phyloP scores from a whole-genome alignment of 2,329 filamentous ascomycete species.

The Pseudocercospora fijiensis region DNA sequence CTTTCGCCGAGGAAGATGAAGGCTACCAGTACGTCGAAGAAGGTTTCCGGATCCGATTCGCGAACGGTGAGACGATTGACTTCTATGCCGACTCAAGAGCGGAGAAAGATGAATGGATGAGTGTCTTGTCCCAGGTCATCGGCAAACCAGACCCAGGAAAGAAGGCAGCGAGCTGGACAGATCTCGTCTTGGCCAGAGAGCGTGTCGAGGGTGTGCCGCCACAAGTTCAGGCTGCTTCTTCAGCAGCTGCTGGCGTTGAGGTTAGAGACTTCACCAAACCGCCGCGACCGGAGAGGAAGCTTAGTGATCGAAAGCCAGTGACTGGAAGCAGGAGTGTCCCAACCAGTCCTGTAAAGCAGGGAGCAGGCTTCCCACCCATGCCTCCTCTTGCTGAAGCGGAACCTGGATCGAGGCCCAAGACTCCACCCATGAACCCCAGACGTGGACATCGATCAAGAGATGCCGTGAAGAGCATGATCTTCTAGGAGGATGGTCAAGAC shows the following conservation, averaged over 20 bases:
- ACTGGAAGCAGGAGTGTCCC: slow-evolving; percentile 28
- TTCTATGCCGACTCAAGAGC: slow-evolving; percentile 89
- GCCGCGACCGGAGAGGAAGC: slow-evolving; percentile 21
- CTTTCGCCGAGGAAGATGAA: slow-evolving; percentile 96
- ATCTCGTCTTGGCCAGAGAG: slow-evolving; percentile 56
- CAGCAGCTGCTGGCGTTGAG: slow-evolving; percentile 12
- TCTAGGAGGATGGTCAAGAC: slow-evolving; percentile 26
- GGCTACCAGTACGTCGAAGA: slow-evolving; percentile 99
- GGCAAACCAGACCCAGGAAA: slow-evolving; percentile 54
- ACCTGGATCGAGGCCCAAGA: slow-evolving; percentile 28
- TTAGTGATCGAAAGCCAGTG: slow-evolving; percentile 28
- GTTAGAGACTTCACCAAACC: slow-evolving; percentile 35
- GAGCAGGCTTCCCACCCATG: slow-evolving; percentile 17
- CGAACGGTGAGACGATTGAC: slow-evolving; percentile 96
- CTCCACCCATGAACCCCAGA: slow-evolving; percentile 37
- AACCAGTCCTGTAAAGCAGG: slow-evolving; percentile 29
- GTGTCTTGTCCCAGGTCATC: slow-evolving; percentile 70
- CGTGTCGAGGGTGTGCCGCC: slow-evolving; percentile 18
- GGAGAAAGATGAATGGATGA: slow-evolving; percentile 95
- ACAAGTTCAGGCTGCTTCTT: slow-evolving; percentile 5
- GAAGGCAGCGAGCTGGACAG: slow-evolving; percentile 58
- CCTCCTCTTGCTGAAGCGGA: slow-evolving; percentile 19
- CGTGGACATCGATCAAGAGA: slow-evolving; percentile 35
- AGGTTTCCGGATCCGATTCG: slow-evolving; percentile 97
- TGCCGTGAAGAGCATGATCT: slow-evolving; percentile 44